A percentile compares a stretch with the other conserved stretches of the same genome.
These are phyloP conservation scores for Cryptococcus sp. DNA, from an alignment of 1,284 basidiomycete genomes.

Conservation along the genomic window DNA sequence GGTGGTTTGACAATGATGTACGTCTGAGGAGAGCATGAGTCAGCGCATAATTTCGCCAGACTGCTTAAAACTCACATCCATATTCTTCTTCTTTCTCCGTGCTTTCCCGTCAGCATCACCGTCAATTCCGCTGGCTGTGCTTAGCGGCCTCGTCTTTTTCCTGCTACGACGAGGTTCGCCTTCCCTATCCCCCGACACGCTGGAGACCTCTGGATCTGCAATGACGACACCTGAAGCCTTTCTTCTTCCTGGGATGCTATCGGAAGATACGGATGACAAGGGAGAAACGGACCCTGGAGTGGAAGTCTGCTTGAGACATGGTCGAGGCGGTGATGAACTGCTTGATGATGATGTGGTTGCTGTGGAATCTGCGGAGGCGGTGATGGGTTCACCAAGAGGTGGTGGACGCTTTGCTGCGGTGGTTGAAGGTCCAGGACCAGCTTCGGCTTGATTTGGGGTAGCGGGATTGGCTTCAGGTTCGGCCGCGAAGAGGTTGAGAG, in stretches of 20 bases:
- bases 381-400: neutral
- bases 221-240: conserved; percentile 25
- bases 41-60: neutral
- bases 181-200: conserved; percentile 6
- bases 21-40: conserved; percentile 58
- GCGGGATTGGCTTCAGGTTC: conserved; percentile 8
- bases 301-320: conserved; percentile 12
- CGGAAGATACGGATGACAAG: conserved; percentile 9
- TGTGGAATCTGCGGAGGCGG: conserved; percentile 1
- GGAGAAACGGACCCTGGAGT: conserved; percentile 9
- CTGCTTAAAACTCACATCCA: conserved; percentile 20
- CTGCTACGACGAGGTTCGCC: conserved; percentile 3
- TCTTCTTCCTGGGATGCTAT: conserved; percentile 8
- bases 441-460: conserved; percentile 10
- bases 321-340: conserved; percentile 4
- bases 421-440: conserved; percentile 34
- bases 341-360: conserved; percentile 6
- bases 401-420: conserved; percentile 4
- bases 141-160: conserved; percentile 10
- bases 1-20: conserved; percentile 58
- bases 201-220: conserved; percentile 20
- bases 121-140: conserved; percentile 11
- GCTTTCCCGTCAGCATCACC: conserved; percentile 4
- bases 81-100: conserved; percentile 15
- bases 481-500: conserved; percentile 29